Evolutionary conservation across 108 stramenopile species (phyloP), one percentile per base, ranked within the genome.

Genomic region (Schizochytrium sp.): DNA sequence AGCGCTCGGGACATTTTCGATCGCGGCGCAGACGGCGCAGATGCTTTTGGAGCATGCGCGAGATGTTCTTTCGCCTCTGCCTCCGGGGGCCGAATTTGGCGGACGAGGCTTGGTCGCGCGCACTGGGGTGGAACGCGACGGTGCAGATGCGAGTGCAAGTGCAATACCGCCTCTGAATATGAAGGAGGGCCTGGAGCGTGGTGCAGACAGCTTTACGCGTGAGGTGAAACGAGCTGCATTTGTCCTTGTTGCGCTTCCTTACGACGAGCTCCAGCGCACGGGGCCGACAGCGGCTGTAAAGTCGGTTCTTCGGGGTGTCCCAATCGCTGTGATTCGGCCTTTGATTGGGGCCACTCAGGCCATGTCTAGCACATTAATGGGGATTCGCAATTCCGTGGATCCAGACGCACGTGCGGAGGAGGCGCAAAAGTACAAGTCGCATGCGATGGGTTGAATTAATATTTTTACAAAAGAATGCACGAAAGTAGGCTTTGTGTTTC

Each of bases 281-380:
- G 76, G 76, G n/a, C 45, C 76, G 51, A 83, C 76, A 12, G 51
- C 48, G n/a, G 76, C 76, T 6, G 51, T 83, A 12, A 83, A 83
- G 51, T 53, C 76, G 28, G 76, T 83, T 83, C 51, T 83, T 12
- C 76, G 76, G 19, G 76, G 76, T 6, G 76, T 83, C 5, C 76
- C 76, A 6, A 83, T 83, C 48, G 76, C 76, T 12, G 76, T 83
- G 76, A 83, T 83, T 83, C 76, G 76, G n/a, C 48, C 76, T 14
- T 18, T 47, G 45, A 83, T 83, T 83, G 76, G 76, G 6, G 76
- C 76, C 6, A 83, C 76, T 6, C 76, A 83, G 51, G 76, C 76
- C 10, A 23, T 83, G n/a, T 83, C 76, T 8, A 83, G 51, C 51
- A 83, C 76, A 6, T 23, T 83, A 18, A 83, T 83, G n/a, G 76